Base-by-base conservation (phyloP, 805 yeast genomes). In the Saturnispora gosingensis region DNA sequence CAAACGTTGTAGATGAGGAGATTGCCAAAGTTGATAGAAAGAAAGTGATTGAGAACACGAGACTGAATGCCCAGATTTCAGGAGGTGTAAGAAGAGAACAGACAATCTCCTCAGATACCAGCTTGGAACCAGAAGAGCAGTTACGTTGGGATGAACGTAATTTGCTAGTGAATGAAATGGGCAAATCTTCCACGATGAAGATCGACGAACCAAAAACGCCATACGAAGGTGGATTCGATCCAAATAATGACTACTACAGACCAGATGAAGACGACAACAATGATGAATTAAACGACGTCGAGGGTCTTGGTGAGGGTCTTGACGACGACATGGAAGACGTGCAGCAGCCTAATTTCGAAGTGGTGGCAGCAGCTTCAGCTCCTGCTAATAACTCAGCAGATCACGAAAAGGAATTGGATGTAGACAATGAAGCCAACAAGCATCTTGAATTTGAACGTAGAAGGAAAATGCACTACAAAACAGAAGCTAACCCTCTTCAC, bases 171-270 rank as follows among this genome's bases (percentile, higher is more conserved):
- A 76, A 87, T 3, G 95, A 89, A 62, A 85, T 80, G 63, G 87
- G 84, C 58, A 80, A 80, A 66, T 67, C 75, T 10, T 78, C 88
- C 22, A 83, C 87, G 28, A 83, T 83, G 88, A 82, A 82, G 59
- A 88, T 90, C 43, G 95, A 88, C 62, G 97, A 90, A 65, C 97
- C 97, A 22, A 90, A 90, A 72, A 90, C 97, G 1, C 97, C 97
- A 5, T 90, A 85, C 61, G 95, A 87, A 63, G 95, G 93, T 10
- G 95, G 96, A 0, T 84, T 87, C 27, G 82, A 85, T 60, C 90
- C 93, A 52, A 73, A 77, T 49, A 88, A 87, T 32, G 95, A 89
- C 60, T 85, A 85, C 62, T 88, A 88, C 59, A 74, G 76, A 49
- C 79, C 77, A 5, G 91, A 85, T 35, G 79, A 76, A 3, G 78